Percentiles rank a stretch among this genome's conserved stretches.
These are phyloP conservation scores for Ascochyta clinopodiicola DNA, from an alignment of 2,329 filamentous ascomycete species.

Conservation along the genomic window DNA sequence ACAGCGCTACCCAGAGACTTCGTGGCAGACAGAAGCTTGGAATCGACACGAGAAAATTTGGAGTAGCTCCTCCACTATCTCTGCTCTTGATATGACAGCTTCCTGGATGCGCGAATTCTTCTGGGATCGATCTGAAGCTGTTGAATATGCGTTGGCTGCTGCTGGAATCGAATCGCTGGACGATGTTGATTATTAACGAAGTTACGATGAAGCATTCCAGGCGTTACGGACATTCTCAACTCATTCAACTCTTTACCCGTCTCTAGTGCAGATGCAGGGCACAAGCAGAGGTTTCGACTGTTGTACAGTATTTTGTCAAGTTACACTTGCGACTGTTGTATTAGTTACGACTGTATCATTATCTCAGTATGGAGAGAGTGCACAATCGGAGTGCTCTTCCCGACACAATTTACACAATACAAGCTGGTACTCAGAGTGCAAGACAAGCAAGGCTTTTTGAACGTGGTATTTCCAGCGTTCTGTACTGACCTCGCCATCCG, in stretches of 20 bases:
- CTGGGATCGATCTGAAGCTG: slow-evolving; percentile 43
- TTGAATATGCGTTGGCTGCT: slow-evolving; percentile 37
- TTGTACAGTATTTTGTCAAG: slow-evolving; percentile 1
- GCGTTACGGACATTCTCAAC: slow-evolving; percentile 22
- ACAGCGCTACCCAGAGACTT: slow-evolving; percentile 36
- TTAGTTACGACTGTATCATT: neutral
- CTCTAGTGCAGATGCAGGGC: slow-evolving; percentile 2
- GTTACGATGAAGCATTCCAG: neutral
- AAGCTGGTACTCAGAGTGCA: too few relatives aligned
- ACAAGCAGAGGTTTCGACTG: neutral
- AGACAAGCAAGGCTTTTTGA: too few relatives aligned
- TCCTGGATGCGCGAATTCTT: slow-evolving; percentile 47
- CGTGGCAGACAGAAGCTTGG: slow-evolving; percentile 41
- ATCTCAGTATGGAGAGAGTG: neutral
- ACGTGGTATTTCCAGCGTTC: too few relatives aligned
- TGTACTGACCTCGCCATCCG: too few relatives aligned
- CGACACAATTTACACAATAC: neutral
- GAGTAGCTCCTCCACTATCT: slow-evolving; percentile 41
- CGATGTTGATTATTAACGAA: slow-evolving; percentile 30
- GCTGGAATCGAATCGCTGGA: slow-evolving; percentile 39
- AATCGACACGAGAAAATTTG: slow-evolving; percentile 41
- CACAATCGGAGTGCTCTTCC: neutral
- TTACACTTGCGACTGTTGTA: neutral
- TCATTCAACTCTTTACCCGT: slow-evolving; percentile 1
- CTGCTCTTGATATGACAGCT: slow-evolving; percentile 42